phyloP scores from a whole-genome alignment of 148 eudicot genomes.

The Vaccinium corymbosum region DNA sequence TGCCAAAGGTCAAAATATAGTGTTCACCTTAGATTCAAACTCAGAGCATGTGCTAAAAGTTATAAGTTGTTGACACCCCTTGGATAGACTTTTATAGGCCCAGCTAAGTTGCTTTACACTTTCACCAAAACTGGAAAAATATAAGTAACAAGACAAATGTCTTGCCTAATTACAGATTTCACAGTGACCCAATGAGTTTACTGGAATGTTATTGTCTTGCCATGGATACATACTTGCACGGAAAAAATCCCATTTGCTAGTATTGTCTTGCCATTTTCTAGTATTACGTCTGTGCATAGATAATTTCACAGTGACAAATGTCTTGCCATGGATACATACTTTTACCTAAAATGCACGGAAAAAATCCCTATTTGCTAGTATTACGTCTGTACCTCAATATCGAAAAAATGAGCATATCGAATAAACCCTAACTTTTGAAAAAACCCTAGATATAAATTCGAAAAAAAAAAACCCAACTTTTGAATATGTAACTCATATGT shows the following conservation, averaged over 20 bases:
- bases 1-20: not conserved
- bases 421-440: too few relatives aligned
- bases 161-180: not conserved
- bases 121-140: not conserved
- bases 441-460: too few relatives aligned
- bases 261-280: too few relatives aligned
- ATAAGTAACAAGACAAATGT: not conserved
- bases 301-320: too few relatives aligned
- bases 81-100: not conserved
- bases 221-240: too few relatives aligned
- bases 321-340: not conserved
- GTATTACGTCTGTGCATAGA: too few relatives aligned
- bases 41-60: conserved; percentile 5
- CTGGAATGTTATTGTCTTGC: not conserved
- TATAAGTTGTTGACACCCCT: not conserved
- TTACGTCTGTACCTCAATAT: not conserved
- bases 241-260: too few relatives aligned
- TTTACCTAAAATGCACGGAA: not conserved
- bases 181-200: not conserved
- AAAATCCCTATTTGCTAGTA: not conserved
- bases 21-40: not conserved
- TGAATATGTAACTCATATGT: too few relatives aligned
- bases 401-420: too few relatives aligned
- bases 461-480: too few relatives aligned
- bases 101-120: not conserved